phyloP scores from a whole-genome alignment of 805 yeast genomes.

The Kluyveromyces starmeri region DNA sequence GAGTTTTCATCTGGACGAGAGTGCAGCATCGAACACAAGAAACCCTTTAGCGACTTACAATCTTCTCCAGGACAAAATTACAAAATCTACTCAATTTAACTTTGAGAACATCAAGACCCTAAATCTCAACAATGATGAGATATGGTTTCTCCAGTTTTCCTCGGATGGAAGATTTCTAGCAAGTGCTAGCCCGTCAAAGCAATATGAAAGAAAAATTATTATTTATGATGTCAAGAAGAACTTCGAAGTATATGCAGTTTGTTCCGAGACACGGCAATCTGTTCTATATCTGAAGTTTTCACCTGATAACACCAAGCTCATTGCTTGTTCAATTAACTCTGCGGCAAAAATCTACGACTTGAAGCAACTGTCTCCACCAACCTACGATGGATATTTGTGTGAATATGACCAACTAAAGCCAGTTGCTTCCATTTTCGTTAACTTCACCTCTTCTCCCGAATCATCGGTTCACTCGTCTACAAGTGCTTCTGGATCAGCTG shows the following conservation, averaged over 20 bases:
- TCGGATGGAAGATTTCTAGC: slow-evolving; percentile 69
- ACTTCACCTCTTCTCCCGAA: slow-evolving; percentile 13
- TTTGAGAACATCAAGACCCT: slow-evolving; percentile 17
- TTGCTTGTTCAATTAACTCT: slow-evolving; percentile 68
- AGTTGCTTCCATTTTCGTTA: slow-evolving; percentile 1
- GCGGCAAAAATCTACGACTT: slow-evolving; percentile 63
- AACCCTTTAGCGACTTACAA: slow-evolving; percentile 18
- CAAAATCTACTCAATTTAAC: slow-evolving; percentile 14
- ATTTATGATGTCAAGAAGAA: slow-evolving; percentile 55
- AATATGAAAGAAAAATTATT: slow-evolving; percentile 41
- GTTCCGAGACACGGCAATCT: slow-evolving; percentile 42
- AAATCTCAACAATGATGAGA: slow-evolving; percentile 56
- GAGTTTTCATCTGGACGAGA: slow-evolving; percentile 23
- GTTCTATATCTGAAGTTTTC: slow-evolving; percentile 70
- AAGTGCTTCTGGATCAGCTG: slow-evolving; percentile 12
- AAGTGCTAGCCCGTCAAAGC: slow-evolving; percentile 55
- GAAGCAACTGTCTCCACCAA: slow-evolving; percentile 25
- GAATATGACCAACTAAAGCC: slow-evolving; percentile 18
- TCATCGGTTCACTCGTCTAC: slow-evolving; percentile 15
- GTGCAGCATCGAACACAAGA: slow-evolving; percentile 14
- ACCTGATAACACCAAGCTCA: slow-evolving; percentile 53
- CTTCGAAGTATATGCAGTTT: slow-evolving; percentile 31
- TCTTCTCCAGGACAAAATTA: slow-evolving; percentile 15
- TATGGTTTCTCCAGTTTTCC: slow-evolving; percentile 76
- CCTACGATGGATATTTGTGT: slow-evolving; percentile 14